Evolutionary conservation across 1,284 basidiomycete species (phyloP), one percentile per base, ranked within the genome.

Genomic region (Coniferiporia weirii): DNA sequence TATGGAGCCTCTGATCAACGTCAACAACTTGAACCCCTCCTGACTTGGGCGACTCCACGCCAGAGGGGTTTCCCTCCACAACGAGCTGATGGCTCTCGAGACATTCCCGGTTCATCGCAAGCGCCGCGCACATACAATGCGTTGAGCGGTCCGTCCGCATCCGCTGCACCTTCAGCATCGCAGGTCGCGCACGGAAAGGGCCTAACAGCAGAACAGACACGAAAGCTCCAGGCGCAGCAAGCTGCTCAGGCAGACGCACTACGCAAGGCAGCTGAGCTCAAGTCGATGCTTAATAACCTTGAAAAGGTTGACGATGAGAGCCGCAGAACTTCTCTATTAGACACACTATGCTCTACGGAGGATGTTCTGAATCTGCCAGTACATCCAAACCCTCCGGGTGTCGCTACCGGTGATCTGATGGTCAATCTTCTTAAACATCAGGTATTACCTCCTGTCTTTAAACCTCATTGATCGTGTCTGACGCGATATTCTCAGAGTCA

Each of bases 341-440:
- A 91, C 68, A 79, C 77, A 1, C 68, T 91, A 17, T 86, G 84
- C 65, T 76, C 81, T n/a, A 77, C 76, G 0, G 83, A 87, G 46
- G 87, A 90, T 66, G 75, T 93, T 27, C 72, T 93, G 50, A 79
- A 77, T 48, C 70, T 91, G 51, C 88, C 89, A 4, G 68, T 78
- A 19, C 80, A 89, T 66, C 77, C 84, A 8, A 78, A 76, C 62
- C 89, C 91, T 0, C 90, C 92, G 5, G 79, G 89, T 1, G 73
- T 81, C 13, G 75, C 74, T 17, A 84, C 70, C 20, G 89, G 87
- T 1, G 76, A 87, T 34, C 68, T 94, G 48, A 75, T 75, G 15
- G 87, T 90, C 9, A 79, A 93, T 67, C 73, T 94, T 38, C 69
- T 94, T 19, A 89, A 82, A 64, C 91, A 94, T 68, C 92, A 94